A percentile compares a stretch with the other conserved stretches of the same genome.
Conservation (phyloP, 345 rosid species). For the Gossypium ekmanianum region DNA sequence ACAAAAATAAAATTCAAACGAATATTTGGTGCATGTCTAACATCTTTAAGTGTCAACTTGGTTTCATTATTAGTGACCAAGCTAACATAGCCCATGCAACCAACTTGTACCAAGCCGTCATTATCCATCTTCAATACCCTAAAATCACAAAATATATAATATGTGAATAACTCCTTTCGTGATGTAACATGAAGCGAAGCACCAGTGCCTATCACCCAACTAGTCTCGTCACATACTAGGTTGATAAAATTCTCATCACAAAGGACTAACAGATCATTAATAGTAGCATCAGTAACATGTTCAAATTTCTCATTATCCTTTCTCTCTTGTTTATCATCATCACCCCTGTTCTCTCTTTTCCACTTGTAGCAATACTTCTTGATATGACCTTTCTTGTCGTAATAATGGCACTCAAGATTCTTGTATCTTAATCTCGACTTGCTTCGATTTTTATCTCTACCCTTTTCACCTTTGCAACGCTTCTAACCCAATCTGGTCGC, state of each 20-base stretch:
- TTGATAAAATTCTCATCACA: no score
- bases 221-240: neutral
- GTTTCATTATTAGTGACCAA: neutral
- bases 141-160: no score
- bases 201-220: neutral
- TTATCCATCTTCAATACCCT: neutral
- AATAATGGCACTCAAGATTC: neutral
- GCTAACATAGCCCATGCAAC: neutral
- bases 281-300: no score
- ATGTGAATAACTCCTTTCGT: neutral
- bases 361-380: neutral
- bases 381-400: neutral
- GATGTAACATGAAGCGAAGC: neutral
- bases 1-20: neutral
- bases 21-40: neutral
- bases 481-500: no score
- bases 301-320: no score
- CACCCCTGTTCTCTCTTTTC: no score
- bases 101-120: neutral
- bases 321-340: neutral
- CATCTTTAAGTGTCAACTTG: neutral
- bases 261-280: no score
- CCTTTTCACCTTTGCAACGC: no score
- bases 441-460: no score
- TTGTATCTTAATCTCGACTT: no score